Base-by-base conservation (phyloP, 192 early-diverging fungal species). In the Phycomyces nitens region DNA sequence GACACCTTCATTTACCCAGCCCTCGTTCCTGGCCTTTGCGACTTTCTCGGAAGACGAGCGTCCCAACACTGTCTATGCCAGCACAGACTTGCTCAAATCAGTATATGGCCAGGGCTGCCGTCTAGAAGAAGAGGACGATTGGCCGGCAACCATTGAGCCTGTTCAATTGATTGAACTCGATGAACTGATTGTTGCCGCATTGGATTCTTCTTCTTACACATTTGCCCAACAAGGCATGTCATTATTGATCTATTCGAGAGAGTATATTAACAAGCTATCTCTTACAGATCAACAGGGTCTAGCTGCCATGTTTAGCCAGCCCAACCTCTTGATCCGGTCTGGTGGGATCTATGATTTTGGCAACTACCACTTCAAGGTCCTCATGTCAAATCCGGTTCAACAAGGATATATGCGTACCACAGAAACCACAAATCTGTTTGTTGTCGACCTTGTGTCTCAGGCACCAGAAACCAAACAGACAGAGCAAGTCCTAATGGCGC, bases 331-430 rank as follows among this genome's bases (percentile, higher is more conserved):
- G 24, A 60, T 82, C 56, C 71, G 77, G n/a, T 69, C 71, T 49
- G 73, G 63, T 1, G 67, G 68, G 14, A 39, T 53, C 16, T 76
- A 78, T 60, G 21, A 50, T 18, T 58, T 82, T 44, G 60, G 69
- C 14, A 59, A 72, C 12, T 56, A 40, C 12, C 10, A 24, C 0
- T 81, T 69, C 62, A 72, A 78, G 23, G 80, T 86, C 1, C 56
- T 90, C 34, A 84, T 84, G 80, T 75, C 78, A 55, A 81, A 77
- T 64, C 86, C 88, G 0, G 86, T 89, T 3, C 67, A 88, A 8
- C 88, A 90, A 69, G 88, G 88, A 2, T 70, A 77, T 29, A 73
- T 89, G 39, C 22, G 62, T 14, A 62, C 65, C 3, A 68, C 71
- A 11, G 73, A 70, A 21, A 68, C 66, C 15, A 88, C 88, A 1